phyloP scores from a whole-genome alignment of 164 flowering plant species.

The Magnolia officinalis region DNA sequence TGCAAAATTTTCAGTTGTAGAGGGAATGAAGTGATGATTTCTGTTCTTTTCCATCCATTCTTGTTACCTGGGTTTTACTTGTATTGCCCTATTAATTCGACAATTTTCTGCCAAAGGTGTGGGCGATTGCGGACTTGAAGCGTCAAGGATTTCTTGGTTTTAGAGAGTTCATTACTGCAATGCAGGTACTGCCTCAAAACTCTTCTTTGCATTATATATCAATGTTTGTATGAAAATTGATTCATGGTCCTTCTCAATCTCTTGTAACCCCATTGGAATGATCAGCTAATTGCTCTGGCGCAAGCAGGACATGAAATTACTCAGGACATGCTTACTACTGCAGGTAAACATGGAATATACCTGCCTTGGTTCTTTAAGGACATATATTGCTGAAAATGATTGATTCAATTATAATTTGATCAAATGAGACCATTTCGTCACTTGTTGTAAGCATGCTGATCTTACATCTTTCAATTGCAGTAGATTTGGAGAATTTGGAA shows the following conservation, averaged over 20 bases:
- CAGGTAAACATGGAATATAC: slow-evolving; percentile 28
- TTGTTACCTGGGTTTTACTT: neutral
- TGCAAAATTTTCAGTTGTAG: neutral
- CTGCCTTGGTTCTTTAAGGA: neutral
- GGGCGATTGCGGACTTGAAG: slow-evolving; percentile 95
- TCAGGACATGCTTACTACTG: slow-evolving; percentile 43
- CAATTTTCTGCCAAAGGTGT: slow-evolving; percentile 44
- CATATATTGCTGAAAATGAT: neutral
- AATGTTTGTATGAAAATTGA: neutral
- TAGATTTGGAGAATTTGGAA: slow-evolving; percentile 27
- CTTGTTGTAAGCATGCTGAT: neutral
- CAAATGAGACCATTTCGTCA: neutral
- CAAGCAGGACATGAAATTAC: slow-evolving; percentile 72
- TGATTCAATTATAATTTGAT: neutral
- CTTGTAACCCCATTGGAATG: slow-evolving; percentile 2
- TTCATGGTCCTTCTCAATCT: neutral
- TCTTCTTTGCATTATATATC: neutral
- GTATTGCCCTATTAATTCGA: neutral
- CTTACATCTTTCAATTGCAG: slow-evolving; percentile 8
- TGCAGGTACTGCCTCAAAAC: slow-evolving; percentile 56
- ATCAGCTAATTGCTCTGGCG: slow-evolving; percentile 75
- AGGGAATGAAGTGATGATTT: neutral
- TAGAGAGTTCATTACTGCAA: slow-evolving; percentile 72
- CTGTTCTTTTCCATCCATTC: neutral
- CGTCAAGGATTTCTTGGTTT: slow-evolving; percentile 88